Evolutionary conservation across 148 eudicot species (phyloP).

Genomic region (Chenopodium quinoa): DNA sequence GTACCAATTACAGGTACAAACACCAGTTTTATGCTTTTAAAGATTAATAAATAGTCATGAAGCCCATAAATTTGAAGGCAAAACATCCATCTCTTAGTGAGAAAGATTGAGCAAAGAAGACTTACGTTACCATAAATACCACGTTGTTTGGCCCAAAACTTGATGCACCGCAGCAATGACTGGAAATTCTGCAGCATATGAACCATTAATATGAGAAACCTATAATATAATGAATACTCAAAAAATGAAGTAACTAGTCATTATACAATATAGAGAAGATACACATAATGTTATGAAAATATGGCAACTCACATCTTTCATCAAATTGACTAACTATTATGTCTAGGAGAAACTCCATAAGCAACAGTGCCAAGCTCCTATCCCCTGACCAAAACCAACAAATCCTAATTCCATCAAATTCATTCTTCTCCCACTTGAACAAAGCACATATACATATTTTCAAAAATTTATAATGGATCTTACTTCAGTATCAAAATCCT

Average conservation of each 20-base stretch:
- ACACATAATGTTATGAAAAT: background rate
- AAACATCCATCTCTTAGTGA: background rate
- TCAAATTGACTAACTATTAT: background rate
- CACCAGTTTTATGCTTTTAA: background rate
- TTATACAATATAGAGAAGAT: background rate
- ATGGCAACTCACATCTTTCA: background rate
- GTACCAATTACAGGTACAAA: background rate
- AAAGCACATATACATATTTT: background rate
- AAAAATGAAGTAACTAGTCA: background rate
- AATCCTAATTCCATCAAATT: no score
- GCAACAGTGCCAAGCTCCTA: background rate
- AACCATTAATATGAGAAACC: slow-evolving; percentile 4
- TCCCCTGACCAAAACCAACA: background rate
- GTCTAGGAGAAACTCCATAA: background rate
- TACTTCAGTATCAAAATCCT: background rate
- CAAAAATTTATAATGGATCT: background rate
- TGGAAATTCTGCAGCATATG: slow-evolving; percentile 42
- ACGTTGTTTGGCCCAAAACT: slow-evolving; percentile 62
- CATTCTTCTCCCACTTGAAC: background rate
- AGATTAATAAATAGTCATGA: background rate
- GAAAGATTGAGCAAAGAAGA: background rate
- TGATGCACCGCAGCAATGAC: slow-evolving; percentile 53
- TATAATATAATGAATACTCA: background rate
- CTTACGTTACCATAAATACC: slow-evolving; percentile 74
- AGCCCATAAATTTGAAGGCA: background rate